phyloP scores from a whole-genome alignment of 345 rosid genomes.

The Limnanthes douglasii region DNA sequence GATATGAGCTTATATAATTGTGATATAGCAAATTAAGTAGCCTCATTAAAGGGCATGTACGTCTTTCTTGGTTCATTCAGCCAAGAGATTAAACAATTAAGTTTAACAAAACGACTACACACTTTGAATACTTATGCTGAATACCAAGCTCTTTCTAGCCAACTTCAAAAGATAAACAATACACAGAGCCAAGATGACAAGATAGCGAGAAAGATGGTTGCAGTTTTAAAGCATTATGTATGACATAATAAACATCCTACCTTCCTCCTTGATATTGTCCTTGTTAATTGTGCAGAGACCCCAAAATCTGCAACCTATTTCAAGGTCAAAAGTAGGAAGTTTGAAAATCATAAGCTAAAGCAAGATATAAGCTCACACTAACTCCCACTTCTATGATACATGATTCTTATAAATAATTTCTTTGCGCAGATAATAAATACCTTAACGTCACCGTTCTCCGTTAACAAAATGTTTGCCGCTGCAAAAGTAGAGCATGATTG shows the following conservation, averaged over 20 bases:
- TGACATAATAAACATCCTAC: slow-evolving; percentile 22
- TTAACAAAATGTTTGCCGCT: slow-evolving; percentile 94
- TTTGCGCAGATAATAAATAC: slow-evolving; percentile 23
- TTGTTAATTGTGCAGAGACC: slow-evolving; percentile 95
- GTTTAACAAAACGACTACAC: too few relatives aligned
- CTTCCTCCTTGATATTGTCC: slow-evolving; percentile 99
- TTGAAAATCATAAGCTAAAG: slow-evolving; percentile 8
- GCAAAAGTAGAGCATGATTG: slow-evolving; percentile 20
- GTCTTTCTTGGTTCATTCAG: too few relatives aligned
- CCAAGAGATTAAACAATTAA: too few relatives aligned
- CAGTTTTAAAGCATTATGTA: slow-evolving; percentile 4
- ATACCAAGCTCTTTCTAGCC: too few relatives aligned
- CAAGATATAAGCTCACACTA: not conserved
- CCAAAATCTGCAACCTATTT: slow-evolving; percentile 99
- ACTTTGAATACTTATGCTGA: too few relatives aligned
- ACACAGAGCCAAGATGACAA: not conserved
- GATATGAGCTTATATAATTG: too few relatives aligned
- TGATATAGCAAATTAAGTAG: too few relatives aligned
- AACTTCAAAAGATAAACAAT: not conserved
- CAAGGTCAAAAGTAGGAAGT: slow-evolving; percentile 11
- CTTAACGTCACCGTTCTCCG: slow-evolving; percentile 98
- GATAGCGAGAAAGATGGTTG: not conserved
- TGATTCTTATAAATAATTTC: too few relatives aligned
- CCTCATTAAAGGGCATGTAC: too few relatives aligned
- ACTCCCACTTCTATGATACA: slow-evolving; percentile 6